phyloP scores from a whole-genome alignment of 352 stramenopile species.

The Pythium rishiriense region DNA sequence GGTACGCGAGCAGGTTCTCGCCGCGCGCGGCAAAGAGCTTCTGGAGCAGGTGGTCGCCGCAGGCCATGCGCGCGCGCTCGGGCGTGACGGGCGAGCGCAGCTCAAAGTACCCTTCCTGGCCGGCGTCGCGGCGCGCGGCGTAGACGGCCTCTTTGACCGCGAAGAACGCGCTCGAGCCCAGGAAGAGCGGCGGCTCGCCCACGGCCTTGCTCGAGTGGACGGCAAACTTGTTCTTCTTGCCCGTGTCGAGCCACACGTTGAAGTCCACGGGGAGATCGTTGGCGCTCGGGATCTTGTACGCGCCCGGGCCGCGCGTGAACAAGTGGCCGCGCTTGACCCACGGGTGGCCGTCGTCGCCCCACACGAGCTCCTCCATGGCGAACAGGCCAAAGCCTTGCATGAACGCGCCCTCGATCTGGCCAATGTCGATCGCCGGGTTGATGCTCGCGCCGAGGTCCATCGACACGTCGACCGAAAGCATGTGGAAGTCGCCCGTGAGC shows the following conservation, averaged over 20 bases:
- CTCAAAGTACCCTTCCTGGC: slow-evolving; percentile 63
- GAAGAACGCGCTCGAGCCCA: slow-evolving; percentile 94
- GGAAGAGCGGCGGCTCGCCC: slow-evolving; percentile 95
- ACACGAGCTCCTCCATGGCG: slow-evolving; percentile 94
- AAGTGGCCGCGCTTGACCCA: slow-evolving; percentile 92
- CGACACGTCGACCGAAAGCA: slow-evolving; percentile 80
- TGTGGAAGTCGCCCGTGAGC: slow-evolving; percentile 92
- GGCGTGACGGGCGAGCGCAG: slow-evolving; percentile 79
- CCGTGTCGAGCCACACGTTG: slow-evolving; percentile 92
- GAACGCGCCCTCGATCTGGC: slow-evolving; percentile 98
- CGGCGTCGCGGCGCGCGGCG: slow-evolving; percentile 69
- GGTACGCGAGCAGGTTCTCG: slow-evolving; percentile 60
- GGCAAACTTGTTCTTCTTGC: slow-evolving; percentile 92
- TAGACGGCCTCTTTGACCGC: slow-evolving; percentile 95
- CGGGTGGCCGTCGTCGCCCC: slow-evolving; percentile 92
- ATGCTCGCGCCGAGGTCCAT: slow-evolving; percentile 95
- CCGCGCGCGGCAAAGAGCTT: slow-evolving; percentile 69
- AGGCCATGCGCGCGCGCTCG: slow-evolving; percentile 85
- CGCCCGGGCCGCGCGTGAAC: slow-evolving; percentile 94
- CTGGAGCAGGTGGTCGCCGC: slow-evolving; percentile 58
- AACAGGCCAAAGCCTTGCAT: slow-evolving; percentile 95
- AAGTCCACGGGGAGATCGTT: slow-evolving; percentile 96
- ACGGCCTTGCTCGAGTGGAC: slow-evolving; percentile 96
- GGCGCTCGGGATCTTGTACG: slow-evolving; percentile 97
- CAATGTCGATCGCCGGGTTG: slow-evolving; percentile 97